Conservation (phyloP, 2,329 filamentous ascomycete genomes). For the Colletotrichum sp. region DNA sequence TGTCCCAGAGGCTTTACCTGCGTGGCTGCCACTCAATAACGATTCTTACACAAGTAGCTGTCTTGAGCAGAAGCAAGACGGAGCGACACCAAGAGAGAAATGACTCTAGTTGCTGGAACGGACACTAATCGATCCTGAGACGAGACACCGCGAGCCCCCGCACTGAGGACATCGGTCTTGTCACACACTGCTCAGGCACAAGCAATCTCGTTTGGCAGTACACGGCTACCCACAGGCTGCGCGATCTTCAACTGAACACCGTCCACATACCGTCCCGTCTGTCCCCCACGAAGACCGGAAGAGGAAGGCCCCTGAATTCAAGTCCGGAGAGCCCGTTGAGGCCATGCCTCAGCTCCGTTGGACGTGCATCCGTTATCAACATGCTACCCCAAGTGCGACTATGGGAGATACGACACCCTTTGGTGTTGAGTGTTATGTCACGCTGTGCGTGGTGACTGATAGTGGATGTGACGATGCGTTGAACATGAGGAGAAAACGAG, state of each 20-base stretch:
- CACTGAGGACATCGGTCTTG: not conserved
- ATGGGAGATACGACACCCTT: not conserved
- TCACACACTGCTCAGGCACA: slow-evolving; percentile 10
- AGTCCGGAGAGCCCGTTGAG: not conserved
- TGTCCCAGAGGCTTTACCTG: not conserved
- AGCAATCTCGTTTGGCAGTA: slow-evolving; percentile 12
- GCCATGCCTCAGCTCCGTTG: not conserved
- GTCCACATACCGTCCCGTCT: not conserved
- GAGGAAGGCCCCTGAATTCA: not conserved
- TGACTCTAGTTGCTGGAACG: not conserved
- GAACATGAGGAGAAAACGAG: not conserved
- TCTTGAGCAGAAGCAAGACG: not conserved
- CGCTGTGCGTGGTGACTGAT: not conserved
- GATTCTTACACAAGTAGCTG: not conserved
- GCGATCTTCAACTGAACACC: not conserved
- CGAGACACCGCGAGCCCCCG: not conserved
- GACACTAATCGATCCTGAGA: not conserved
- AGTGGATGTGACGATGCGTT: not conserved
- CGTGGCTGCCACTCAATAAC: not conserved
- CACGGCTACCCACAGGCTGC: slow-evolving; percentile 1
- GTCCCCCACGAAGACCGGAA: not conserved
- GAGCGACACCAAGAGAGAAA: not conserved
- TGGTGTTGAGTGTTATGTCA: not conserved
- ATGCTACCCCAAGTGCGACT: not conserved
- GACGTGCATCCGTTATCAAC: not conserved